A percentile compares a stretch with the other conserved stretches of the same genome.
Evolutionary conservation across 2,329 filamentous ascomycete genomes (phyloP).

Genomic region (Talaromyces sp.): DNA sequence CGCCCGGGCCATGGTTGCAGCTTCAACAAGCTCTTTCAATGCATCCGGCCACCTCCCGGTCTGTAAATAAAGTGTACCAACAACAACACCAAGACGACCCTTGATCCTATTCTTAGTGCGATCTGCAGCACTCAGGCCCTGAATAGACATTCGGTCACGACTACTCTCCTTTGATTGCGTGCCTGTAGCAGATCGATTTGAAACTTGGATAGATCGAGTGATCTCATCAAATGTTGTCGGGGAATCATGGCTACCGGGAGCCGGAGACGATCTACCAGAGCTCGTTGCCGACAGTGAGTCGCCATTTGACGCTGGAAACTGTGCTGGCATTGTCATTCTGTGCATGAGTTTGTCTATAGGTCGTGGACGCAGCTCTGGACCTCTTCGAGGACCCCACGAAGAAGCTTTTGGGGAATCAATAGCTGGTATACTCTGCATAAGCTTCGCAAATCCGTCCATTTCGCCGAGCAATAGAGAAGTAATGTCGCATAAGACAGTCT

Average conservation of each 20-base stretch:
- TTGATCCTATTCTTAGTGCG: conserved; percentile 76
- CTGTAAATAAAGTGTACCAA: conserved; percentile 83
- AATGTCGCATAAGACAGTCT: conserved; percentile 75
- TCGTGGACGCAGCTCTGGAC: conserved; percentile 43
- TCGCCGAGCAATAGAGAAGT: conserved; percentile 71
- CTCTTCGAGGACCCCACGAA: conserved; percentile 50
- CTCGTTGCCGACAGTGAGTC: conserved; percentile 38
- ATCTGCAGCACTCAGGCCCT: conserved; percentile 74
- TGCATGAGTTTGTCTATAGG: conserved; percentile 58
- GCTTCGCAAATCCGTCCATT: conserved; percentile 70
- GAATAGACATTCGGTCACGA: conserved; percentile 60
- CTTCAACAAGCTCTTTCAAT: conserved; percentile 76
- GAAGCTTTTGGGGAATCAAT: conserved; percentile 69
- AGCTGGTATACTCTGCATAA: conserved; percentile 67
- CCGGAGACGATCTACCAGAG: conserved; percentile 36
- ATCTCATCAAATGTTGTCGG: conserved; percentile 56
- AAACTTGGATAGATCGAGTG: conserved; percentile 42
- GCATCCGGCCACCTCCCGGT: conserved; percentile 89
- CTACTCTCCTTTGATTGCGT: conserved; percentile 50
- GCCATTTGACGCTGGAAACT: conserved; percentile 45
- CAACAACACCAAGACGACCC: conserved; percentile 71
- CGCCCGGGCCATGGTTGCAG: conserved; percentile 70
- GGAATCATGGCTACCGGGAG: conserved; percentile 39
- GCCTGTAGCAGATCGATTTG: conserved; percentile 39
- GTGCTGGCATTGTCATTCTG: conserved; percentile 78